Evolutionary conservation across 116 monocot genomes (phyloP), one percentile per base, ranked within the genome.

Genomic region (Zostera marina): DNA sequence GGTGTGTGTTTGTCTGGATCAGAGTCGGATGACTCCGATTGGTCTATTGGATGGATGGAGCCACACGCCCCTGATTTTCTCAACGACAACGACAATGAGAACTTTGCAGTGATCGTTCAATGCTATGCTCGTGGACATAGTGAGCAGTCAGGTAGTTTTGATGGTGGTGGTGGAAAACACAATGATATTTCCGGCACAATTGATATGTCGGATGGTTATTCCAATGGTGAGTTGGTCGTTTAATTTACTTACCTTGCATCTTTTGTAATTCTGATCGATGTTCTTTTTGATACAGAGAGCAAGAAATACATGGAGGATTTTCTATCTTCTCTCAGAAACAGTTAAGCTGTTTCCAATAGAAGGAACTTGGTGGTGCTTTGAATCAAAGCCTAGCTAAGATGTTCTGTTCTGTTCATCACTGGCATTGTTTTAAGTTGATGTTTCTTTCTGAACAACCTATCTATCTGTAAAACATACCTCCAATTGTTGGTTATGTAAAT

Each of bases 41-140:
- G 88, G 88, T 83, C 88, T 11, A 78, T 88, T 25, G 88, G 88
- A n/a, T 88, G 88, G 88, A 45, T 76, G 65, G 88, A 88, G 49
- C 83, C 83, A 0, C 83, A 80, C 46, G 72, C 77, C 1, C 67
- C 83, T 11, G 83, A 83, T 24, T 83, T 88, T 42, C 63, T 60
- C 32, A 66, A 70, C 16, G 83, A 77, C n/a, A 45, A 61, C 16
- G 78, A 73, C 3, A 59, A 52, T 3, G 23, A 66, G 13, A 79
- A 80, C 72, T 88, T 88, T 43, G 83, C 83, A 11, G 88, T 88
- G 21, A 68, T 88, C 14, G 88, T 88, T 11, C 83, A 77, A 5
- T 88, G 88, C 61, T 88, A 88, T 66, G 73, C 75, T 14, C 70
- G 78, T 21, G 79, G 77, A 11, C 58, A 68, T 8, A 25, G 62